Evolutionary conservation across 1,284 basidiomycete species (phyloP), one percentile per base, ranked within the genome.

Genomic region (Rhodofomes roseus): DNA sequence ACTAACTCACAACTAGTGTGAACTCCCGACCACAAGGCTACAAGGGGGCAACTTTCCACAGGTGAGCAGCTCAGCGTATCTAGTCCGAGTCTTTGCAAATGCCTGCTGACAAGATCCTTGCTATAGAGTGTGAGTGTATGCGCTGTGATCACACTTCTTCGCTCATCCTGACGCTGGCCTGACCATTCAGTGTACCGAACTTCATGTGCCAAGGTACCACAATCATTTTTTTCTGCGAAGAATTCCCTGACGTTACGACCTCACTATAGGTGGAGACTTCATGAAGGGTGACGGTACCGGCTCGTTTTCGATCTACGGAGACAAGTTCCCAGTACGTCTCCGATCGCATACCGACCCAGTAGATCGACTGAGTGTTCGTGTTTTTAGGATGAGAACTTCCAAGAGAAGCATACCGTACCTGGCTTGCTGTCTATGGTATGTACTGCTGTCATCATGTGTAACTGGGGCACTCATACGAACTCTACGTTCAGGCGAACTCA

Each of bases 361-460:
- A 4, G 25, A 46, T 18, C 20, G 14, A 25, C 43, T 57, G 11
- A 62, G 22, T 11, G 29, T 34, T 51, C 34, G n/a, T n/a, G n/a
- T n/a, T n/a, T 39, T 14, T 70, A 93, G 83, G 96, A 98, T 69
- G 96, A 99, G 78, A 98, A 95, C 74, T 99, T 99, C 70, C 80
- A 82, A 54, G 83, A 95, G 68, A 96, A 96, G 73, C 96, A 99
- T 71, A 87, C 84, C 0, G 89, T 82, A 0, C 87, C 93, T 1
- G 93, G 93, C 0, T 76, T 96, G 36, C 76, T 96, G 12, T 94
- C 92, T 22, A 96, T 96, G 93, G 92, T 87, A 65, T 55, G 79
- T 59, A 5, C 8, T 37, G 31, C 44, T 54, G 48, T 40, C 37
- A 57, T 56, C 54, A n/a, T 54, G 43, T n/a, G 29, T 59, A 57